phyloP scores from a whole-genome alignment of 495 filamentous ascomycete genomes.

The Xylaria castorea region DNA sequence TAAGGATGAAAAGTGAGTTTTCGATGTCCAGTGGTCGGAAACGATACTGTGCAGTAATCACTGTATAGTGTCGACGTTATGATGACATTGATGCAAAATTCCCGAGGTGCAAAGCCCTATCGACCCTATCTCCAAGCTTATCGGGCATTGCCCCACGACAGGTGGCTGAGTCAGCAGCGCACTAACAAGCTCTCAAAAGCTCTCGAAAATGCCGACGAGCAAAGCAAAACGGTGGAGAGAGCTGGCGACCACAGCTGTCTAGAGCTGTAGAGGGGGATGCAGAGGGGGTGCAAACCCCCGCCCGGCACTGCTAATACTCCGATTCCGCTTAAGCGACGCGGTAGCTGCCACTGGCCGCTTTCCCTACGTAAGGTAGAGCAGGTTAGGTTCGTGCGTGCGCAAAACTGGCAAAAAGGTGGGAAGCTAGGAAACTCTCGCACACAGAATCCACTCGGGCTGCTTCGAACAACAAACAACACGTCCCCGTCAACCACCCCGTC shows the following conservation, averaged over 20 bases:
- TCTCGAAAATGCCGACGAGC: constrained; percentile 17
- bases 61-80: background rate
- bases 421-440: constrained; percentile 19
- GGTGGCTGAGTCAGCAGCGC: constrained; percentile 26
- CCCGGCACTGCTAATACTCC: background rate
- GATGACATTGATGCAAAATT: background rate
- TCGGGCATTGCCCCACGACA: background rate
- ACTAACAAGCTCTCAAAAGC: constrained; percentile 24
- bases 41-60: background rate
- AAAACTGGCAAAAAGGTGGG: constrained; percentile 20
- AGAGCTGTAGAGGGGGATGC: background rate
- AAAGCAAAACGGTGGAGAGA: constrained; percentile 20
- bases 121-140: constrained; percentile 10
- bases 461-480: constrained; percentile 21
- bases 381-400: constrained; percentile 19
- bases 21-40: background rate
- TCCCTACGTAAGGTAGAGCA: too few relatives aligned
- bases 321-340: constrained; percentile 6
- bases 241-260: background rate
- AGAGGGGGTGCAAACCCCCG: background rate
- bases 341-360: background rate
- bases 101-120: constrained; percentile 21
- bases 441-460: background rate
- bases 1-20: background rate
- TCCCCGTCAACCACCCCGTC: constrained; percentile 1